phyloP scores from a whole-genome alignment of 805 yeast genomes.

The Candida easanensis region DNA sequence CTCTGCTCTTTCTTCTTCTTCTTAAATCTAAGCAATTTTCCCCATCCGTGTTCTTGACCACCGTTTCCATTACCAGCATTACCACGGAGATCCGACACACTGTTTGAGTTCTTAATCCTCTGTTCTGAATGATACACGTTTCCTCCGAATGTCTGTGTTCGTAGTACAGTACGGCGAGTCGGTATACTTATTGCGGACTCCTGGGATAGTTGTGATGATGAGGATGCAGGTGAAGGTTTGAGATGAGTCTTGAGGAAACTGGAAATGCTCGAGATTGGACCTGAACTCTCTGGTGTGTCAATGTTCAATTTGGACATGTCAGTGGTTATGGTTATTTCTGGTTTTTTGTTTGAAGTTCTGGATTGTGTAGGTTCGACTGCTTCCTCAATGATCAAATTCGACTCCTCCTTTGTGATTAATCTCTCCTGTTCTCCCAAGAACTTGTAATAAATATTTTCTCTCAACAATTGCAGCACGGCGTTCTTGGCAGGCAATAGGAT shows the following conservation, averaged over 20 bases:
- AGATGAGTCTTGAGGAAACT: slow-evolving; percentile 6
- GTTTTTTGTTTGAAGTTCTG: too few relatives aligned
- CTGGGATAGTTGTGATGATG: not conserved
- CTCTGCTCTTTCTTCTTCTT: slow-evolving; percentile 3
- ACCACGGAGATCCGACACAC: not conserved
- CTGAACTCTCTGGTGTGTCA: not conserved
- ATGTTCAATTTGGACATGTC: not conserved
- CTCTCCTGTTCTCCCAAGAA: slow-evolving; percentile 26
- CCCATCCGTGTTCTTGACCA: slow-evolving; percentile 7
- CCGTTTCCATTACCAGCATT: not conserved
- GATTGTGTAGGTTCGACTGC: too few relatives aligned
- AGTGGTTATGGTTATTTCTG: not conserved
- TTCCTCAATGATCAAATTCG: slow-evolving; percentile 1
- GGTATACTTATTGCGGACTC: not conserved
- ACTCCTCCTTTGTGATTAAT: slow-evolving; percentile 11
- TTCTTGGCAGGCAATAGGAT: slow-evolving; percentile 31
- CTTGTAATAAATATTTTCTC: slow-evolving; percentile 33
- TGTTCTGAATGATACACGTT: not conserved
- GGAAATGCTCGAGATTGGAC: slow-evolving; percentile 10
- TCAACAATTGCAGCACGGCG: slow-evolving; percentile 29
- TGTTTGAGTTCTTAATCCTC: not conserved
- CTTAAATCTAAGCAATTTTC: slow-evolving; percentile 8
- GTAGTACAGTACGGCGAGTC: slow-evolving; percentile 1
- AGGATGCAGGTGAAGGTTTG: slow-evolving; percentile 1
- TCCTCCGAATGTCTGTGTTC: slow-evolving; percentile 10